These are phyloP conservation scores for Fusarium keratoplasticum DNA, from an alignment of 2,329 filamentous ascomycete species.

Conservation along the genomic window DNA sequence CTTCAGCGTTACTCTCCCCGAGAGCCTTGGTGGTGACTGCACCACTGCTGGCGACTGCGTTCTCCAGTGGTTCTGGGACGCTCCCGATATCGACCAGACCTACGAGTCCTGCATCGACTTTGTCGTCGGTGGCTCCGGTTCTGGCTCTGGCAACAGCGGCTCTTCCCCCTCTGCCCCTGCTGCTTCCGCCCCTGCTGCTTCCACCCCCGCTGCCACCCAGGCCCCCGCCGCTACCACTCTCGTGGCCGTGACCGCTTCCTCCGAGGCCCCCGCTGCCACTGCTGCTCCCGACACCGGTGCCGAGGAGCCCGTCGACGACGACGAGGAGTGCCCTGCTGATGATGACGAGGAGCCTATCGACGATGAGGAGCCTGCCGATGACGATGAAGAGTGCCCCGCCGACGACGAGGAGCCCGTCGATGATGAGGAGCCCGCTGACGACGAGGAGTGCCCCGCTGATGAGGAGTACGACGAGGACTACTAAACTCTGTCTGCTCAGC, in stretches of 20 bases:
- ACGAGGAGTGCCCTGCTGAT: conserved; percentile 13
- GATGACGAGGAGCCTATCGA: conserved; percentile 2
- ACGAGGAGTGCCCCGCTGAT: conserved; percentile 19
- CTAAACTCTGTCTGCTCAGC: conserved; percentile 1
- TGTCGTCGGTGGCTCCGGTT: conserved; percentile 30
- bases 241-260: not conserved
- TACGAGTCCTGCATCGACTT: conserved; percentile 75
- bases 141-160: conserved; percentile 6
- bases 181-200: conserved; percentile 5
- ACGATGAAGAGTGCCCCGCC: not conserved
- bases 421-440: conserved; percentile 7
- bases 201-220: conserved; percentile 16
- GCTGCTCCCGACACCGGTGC: conserved; percentile 15
- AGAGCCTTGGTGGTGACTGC: conserved; percentile 58
- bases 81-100: conserved; percentile 66
- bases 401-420: conserved; percentile 13
- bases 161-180: conserved; percentile 18
- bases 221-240: conserved; percentile 1
- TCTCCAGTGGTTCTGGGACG: conserved; percentile 74
- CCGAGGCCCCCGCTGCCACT: conserved; percentile 12
- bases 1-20: conserved; percentile 67
- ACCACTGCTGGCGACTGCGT: conserved; percentile 61
- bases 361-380: conserved; percentile 4
- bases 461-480: conserved; percentile 17
- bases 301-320: conserved; percentile 25